These are phyloP conservation scores for Amanita muscaria DNA, from an alignment of 768 basidiomycete genomes.

Conservation along the genomic window DNA sequence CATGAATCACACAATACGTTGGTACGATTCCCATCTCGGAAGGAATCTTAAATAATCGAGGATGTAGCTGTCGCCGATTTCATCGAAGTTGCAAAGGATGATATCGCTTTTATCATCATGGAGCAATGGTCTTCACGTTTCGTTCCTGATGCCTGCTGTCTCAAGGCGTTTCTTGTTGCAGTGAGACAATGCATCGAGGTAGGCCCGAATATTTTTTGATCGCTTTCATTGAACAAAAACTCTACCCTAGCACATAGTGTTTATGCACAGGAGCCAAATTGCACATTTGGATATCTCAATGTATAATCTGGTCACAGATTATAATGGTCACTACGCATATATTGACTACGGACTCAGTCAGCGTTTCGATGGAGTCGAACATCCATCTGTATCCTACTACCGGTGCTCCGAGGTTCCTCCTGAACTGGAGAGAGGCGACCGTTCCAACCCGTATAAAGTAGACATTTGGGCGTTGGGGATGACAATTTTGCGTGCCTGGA, in stretches of 20 bases:
- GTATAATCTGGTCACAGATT: constrained; percentile 61
- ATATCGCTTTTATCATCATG: constrained; percentile 65
- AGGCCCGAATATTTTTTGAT: background rate
- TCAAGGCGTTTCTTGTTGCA: constrained; percentile 44
- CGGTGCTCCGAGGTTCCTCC: constrained; percentile 64
- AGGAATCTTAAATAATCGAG: constrained; percentile 5
- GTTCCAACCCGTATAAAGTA: constrained; percentile 54
- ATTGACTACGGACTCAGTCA: constrained; percentile 70
- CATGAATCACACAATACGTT: constrained; percentile 74
- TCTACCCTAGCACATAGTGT: constrained; percentile 46
- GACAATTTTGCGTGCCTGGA: constrained; percentile 54
- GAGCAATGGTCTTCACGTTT: constrained; percentile 71
- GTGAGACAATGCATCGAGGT: constrained; percentile 68
- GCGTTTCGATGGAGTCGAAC: constrained; percentile 32
- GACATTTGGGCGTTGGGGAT: constrained; percentile 69
- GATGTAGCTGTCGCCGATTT: constrained; percentile 54
- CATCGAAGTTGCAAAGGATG: constrained; percentile 43
- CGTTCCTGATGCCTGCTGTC: constrained; percentile 39
- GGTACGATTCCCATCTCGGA: constrained; percentile 20
- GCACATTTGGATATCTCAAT: constrained; percentile 69
- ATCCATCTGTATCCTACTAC: constrained; percentile 32
- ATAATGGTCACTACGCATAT: constrained; percentile 54
- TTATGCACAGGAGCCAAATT: constrained; percentile 60
- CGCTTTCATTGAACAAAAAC: background rate
- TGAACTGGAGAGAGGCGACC: constrained; percentile 48